Percentiles rank a stretch among this genome's conserved stretches.
phyloP scores from a whole-genome alignment of 352 stramenopile genomes.

The Phytopythium vexans region DNA sequence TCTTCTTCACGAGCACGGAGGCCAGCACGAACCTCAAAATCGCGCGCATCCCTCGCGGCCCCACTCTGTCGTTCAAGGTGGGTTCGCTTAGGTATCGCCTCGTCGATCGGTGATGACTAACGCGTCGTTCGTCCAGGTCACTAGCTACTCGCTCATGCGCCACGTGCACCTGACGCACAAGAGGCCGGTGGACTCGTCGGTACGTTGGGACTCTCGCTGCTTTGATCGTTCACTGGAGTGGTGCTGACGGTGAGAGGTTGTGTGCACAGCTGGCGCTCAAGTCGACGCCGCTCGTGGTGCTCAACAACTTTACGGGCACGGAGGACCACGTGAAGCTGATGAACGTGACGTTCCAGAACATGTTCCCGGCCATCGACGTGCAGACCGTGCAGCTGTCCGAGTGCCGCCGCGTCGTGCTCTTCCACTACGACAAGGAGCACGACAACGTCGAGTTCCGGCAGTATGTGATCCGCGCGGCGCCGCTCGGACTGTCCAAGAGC shows the following conservation, averaged over 20 bases:
- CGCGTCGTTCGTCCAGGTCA: too few species aligned
- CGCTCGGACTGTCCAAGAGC: constrained; percentile 89
- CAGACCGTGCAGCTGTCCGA: constrained; percentile 94
- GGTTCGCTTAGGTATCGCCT: constrained; percentile 5
- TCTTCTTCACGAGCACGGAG: constrained; percentile 95
- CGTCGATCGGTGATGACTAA: too few species aligned
- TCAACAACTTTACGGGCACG: constrained; percentile 97
- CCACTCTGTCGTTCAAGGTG: constrained; percentile 94
- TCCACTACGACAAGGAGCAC: constrained; percentile 93
- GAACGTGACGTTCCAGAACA: constrained; percentile 99
- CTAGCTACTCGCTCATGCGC: constrained; percentile 88
- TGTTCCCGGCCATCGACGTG: constrained; percentile 99
- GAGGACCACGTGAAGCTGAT: constrained; percentile 91
- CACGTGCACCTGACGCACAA: constrained; percentile 92
- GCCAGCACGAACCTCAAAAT: constrained; percentile 94
- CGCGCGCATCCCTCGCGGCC: constrained; percentile 90
- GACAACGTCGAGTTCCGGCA: constrained; percentile 96
- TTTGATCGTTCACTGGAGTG: neutral
- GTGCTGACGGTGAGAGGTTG: constrained; percentile 1
- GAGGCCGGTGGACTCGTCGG: constrained; percentile 86
- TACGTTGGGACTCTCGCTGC: constrained; percentile 3
- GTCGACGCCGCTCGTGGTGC: constrained; percentile 94
- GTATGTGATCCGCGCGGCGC: constrained; percentile 95
- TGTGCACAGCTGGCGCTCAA: constrained; percentile 62
- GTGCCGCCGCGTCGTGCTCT: constrained; percentile 96